Evolutionary conservation across 2,329 filamentous ascomycete genomes (phyloP).

Genomic region (Clarireedia hainanense): DNA sequence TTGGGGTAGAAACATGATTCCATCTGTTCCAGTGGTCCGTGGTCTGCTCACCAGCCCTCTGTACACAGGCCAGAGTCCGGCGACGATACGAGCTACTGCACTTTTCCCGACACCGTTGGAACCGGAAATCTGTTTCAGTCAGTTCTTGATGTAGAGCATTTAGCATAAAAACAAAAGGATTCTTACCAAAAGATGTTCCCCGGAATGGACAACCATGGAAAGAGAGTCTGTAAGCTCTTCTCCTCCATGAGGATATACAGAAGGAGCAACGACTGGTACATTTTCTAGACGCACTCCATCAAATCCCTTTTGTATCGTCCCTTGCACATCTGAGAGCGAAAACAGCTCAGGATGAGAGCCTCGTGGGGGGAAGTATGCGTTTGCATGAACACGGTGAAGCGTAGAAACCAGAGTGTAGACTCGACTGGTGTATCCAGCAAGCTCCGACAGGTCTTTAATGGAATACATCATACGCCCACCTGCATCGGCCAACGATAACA

Average conservation of each 20-base stretch:
- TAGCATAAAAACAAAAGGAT: slow-evolving; percentile 1
- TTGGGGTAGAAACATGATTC: slow-evolving; percentile 98
- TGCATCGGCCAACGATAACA: slow-evolving; percentile 94
- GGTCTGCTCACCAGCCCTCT: slow-evolving; percentile 85
- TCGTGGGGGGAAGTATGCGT: slow-evolving; percentile 68
- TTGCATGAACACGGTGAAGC: slow-evolving; percentile 84
- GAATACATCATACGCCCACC: slow-evolving; percentile 99
- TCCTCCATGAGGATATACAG: slow-evolving; percentile 80
- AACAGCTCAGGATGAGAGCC: slow-evolving; percentile 70
- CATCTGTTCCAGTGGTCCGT: slow-evolving; percentile 71
- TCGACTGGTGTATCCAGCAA: slow-evolving; percentile 91
- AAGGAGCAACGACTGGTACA: slow-evolving; percentile 85
- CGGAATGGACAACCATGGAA: slow-evolving; percentile 80
- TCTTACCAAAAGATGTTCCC: slow-evolving; percentile 74
- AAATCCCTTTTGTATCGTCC: slow-evolving; percentile 89
- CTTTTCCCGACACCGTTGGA: slow-evolving; percentile 93
- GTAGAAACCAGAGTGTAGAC: slow-evolving; percentile 95
- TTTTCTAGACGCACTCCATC: slow-evolving; percentile 90
- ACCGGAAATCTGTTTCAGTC: slow-evolving; percentile 62
- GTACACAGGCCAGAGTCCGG: slow-evolving; percentile 93
- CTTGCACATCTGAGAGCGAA: slow-evolving; percentile 84
- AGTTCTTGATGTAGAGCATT: not conserved
- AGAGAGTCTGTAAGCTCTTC: slow-evolving; percentile 86
- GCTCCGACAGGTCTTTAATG: slow-evolving; percentile 93
- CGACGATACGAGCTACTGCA: slow-evolving; percentile 77